Percentiles rank a stretch among this genome's conserved stretches.
Conservation (phyloP, 2,329 filamentous ascomycete genomes). For the Rosellinia necatrix region DNA sequence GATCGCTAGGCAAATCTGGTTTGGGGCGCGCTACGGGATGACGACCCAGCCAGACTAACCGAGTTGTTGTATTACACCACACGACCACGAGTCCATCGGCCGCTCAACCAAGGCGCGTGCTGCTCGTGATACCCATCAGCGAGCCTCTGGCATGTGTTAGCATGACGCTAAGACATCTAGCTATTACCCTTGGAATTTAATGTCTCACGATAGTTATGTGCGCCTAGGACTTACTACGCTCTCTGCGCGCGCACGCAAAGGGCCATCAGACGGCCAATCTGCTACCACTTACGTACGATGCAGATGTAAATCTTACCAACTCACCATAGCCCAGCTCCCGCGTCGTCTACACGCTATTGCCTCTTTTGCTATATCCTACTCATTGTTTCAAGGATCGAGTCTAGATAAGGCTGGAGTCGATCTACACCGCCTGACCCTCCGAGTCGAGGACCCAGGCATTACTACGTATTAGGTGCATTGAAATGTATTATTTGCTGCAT, state of each 20-base stretch:
- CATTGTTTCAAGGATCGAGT: conserved; percentile 23
- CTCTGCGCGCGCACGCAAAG: too few relatives aligned
- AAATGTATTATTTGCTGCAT: conserved; percentile 23
- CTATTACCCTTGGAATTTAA: conserved; percentile 3
- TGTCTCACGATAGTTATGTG: conserved; percentile 17
- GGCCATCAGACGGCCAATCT: too few relatives aligned
- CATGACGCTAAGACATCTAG: conserved; percentile 5
- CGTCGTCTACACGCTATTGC: conserved; percentile 7
- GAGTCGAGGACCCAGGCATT: background rate
- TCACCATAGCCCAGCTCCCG: conserved; percentile 7
- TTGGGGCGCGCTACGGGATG: background rate
- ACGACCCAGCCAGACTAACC: background rate
- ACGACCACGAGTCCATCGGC: background rate
- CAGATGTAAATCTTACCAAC: conserved; percentile 22
- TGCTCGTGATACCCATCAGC: conserved; percentile 3
- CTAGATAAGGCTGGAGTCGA: conserved; percentile 23
- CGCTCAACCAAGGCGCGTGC: background rate
- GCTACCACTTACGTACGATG: conserved; percentile 13
- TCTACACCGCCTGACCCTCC: conserved; percentile 22
- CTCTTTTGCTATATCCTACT: background rate
- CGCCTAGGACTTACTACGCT: conserved; percentile 9
- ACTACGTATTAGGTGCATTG: conserved; percentile 22
- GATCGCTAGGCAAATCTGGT: conserved; percentile 4
- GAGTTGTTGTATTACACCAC: background rate
- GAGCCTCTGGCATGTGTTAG: conserved; percentile 8